Base-by-base conservation (phyloP, 768 basidiomycete genomes). In the Piloderma croceum region DNA sequence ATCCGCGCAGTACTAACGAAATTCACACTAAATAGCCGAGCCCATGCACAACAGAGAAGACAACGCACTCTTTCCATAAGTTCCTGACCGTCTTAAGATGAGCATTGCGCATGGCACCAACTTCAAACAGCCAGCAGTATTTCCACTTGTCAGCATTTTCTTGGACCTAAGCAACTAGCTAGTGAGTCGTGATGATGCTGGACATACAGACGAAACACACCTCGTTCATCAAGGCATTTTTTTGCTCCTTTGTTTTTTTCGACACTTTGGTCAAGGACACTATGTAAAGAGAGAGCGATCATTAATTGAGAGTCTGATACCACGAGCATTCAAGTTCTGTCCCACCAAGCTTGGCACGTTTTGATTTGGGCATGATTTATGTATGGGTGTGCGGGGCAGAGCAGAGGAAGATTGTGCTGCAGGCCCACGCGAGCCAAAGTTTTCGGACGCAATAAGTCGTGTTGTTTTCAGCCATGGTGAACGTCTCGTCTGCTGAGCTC, bases 51-150 rank as follows among this genome's bases (percentile, higher is more conserved):
- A 22, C 20, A 7, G 44, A 7, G 20, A 9, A 15, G 27, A 9
- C 25, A 15, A 67, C 83, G 41, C 51, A 90, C 84, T 87, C 89
- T 71, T 90, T 89, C 96, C 96, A 99, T 48, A 87, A 69, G 44
- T 81, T 81, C 49, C 96, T 76, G 34, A 98, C 89, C 38, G 90
- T 91, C 72, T 98, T 93, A 27, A 99, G 67, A 63, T 90, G 85
- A 20, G 91, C 69, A 66, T 94, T 98, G 45, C 96, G 74, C 91
- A 97, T 94, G 50, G 91, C 80, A 12, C 92, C 93, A 5, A 97
- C 90, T 52, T 86, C 81, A 58, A 99, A 96, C 27, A 97, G 59
- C 90, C 92, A 99, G 66, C 90, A 86, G 62, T 96, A 93, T 56
- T 78, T 78, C 83, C 89, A 97, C 68, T 90, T 87, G 50, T 93